Conservation (phyloP, 192 early-diverging fungal genomes). For the Umbelopsis vinacea region DNA sequence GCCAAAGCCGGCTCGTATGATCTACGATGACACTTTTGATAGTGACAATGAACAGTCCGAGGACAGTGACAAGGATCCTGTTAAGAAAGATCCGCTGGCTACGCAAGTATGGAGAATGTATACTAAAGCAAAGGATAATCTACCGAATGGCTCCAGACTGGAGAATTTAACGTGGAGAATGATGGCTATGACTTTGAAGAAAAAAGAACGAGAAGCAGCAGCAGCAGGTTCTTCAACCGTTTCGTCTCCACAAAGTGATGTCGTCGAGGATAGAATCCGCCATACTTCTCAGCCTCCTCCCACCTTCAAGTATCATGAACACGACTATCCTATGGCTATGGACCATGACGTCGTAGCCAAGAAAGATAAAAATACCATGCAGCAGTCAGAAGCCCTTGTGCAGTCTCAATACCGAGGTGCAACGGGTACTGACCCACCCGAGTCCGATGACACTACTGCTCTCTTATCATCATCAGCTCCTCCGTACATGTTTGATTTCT, state of each 20-base stretch:
- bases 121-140: conserved; percentile 77
- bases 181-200: conserved; percentile 70
- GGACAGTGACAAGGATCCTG: conserved; percentile 39
- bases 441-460: conserved; percentile 35
- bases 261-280: not conserved
- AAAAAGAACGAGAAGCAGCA: conserved; percentile 32
- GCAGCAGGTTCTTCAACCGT: not conserved
- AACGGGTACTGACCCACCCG: conserved; percentile 25
- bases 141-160: conserved; percentile 76
- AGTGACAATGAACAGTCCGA: conserved; percentile 35
- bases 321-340: not conserved
- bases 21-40: conserved; percentile 15
- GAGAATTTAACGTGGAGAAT: conserved; percentile 88
- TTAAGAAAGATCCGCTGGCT: conserved; percentile 54
- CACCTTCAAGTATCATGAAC: not conserved
- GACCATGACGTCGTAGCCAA: not conserved
- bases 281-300: conserved; percentile 17
- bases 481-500: conserved; percentile 39
- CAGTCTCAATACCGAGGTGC: conserved; percentile 14
- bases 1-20: conserved; percentile 10
- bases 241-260: not conserved
- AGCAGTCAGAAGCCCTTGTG: not conserved
- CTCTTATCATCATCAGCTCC: conserved; percentile 40
- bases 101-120: conserved; percentile 77
- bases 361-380: not conserved